Base-by-base conservation (phyloP, 306 rosid species). In the Prunus campanulata region DNA sequence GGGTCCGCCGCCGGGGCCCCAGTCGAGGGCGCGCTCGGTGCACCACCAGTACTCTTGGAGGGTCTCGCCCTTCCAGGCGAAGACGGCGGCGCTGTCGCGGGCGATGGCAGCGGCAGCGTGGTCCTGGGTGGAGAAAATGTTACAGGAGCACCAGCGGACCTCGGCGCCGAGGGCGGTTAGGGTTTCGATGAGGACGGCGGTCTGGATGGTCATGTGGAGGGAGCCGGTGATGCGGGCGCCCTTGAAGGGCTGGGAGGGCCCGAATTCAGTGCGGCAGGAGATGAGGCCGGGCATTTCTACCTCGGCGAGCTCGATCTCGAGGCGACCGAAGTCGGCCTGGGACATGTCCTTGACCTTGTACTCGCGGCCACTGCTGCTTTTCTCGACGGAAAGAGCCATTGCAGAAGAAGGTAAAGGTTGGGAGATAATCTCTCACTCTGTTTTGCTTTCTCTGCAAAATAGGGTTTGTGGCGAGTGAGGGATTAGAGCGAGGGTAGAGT, bases 21-120 rank as follows among this genome's bases (percentile, higher is more conserved):
- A 95, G 60, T 95, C 97, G 6, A 95, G 89, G 2, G 98, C 83
- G 0, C 96, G 83, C 87, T 95, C 98, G 0, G 98, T 89, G 83
- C 98, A 92, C 98, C 98, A 95, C 98, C 98, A 92, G 79, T 92
- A 92, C 82, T 95, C 98, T 84, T 90, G 97, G 9, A 95, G 92
- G 18, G 97, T 95, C 83, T 95, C 98, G 0, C 98, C 98, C 79
- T 92, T 95, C 97, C 98, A 95, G 30, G 98, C 98, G 73, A 95
- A 95, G 1, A 95, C 97, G 1, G 97, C 70, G 14, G 98, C 98
- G 39, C 86, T 79, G 76, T 95, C 97, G 3, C 98, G 92, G 3
- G 97, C 98, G 13, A 85, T 92, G 54, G 92, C 98, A 22, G 98
- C 93, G 35, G 98, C 98, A 42, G 98, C 95, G 71, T 95, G 98